Conservation (phyloP, 495 filamentous ascomycete genomes). For the Pyrenula massariospora region DNA sequence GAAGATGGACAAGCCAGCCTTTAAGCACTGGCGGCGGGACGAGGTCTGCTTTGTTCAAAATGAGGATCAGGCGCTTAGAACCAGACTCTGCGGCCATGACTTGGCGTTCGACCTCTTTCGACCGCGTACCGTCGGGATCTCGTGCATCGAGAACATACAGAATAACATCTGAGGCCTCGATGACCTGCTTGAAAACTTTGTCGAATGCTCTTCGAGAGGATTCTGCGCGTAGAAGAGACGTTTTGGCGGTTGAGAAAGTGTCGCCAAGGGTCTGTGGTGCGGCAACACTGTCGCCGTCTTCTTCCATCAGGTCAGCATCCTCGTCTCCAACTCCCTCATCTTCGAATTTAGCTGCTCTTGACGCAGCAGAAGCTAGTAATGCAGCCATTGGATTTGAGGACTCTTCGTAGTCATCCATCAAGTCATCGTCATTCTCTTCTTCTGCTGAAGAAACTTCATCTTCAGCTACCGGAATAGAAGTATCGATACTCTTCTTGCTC, state of each 20-base stretch:
- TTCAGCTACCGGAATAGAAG: slow-evolving; percentile 32
- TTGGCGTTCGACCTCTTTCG: slow-evolving; percentile 77
- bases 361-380: slow-evolving; percentile 77
- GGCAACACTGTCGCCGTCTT: slow-evolving; percentile 33
- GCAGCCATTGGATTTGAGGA: slow-evolving; percentile 86
- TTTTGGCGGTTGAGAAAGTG: background rate
- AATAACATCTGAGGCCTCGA: slow-evolving; percentile 78
- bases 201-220: slow-evolving; percentile 78
- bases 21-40: slow-evolving; percentile 72
- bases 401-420: slow-evolving; percentile 41
- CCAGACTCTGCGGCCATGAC: slow-evolving; percentile 77
- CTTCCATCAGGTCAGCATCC: slow-evolving; percentile 36
- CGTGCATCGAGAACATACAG: slow-evolving; percentile 92
- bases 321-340: slow-evolving; percentile 47
- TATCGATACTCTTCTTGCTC: slow-evolving; percentile 36
- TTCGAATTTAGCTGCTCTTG: slow-evolving; percentile 75
- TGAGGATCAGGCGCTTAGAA: slow-evolving; percentile 79
- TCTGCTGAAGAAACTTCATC: slow-evolving; percentile 31
- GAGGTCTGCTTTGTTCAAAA: slow-evolving; percentile 96
- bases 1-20: slow-evolving; percentile 73
- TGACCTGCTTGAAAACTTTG: slow-evolving; percentile 93
- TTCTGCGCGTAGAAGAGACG: slow-evolving; percentile 36
- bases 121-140: slow-evolving; percentile 84
- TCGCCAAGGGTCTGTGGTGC: slow-evolving; percentile 5
- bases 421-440: slow-evolving; percentile 25